phyloP scores from a whole-genome alignment of 2,329 filamentous ascomycete genomes.

The Ophiostoma perfectum region DNA sequence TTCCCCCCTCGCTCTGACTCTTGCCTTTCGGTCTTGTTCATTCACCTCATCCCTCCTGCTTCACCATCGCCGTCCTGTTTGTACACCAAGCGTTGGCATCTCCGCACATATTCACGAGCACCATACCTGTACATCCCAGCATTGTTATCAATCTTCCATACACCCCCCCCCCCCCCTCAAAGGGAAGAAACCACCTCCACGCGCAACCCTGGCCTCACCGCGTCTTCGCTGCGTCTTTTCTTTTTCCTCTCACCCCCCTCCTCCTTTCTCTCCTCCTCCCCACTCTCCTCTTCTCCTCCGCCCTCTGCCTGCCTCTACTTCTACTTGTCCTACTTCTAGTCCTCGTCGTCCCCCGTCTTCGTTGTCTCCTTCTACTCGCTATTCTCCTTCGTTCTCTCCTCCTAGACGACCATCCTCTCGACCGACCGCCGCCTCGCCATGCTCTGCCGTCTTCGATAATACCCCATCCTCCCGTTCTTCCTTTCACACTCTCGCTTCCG shows the following conservation, averaged over 20 bases:
- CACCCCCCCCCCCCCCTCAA: background rate
- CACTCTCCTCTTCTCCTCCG: conserved; percentile 4
- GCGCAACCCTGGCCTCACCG: conserved; percentile 17
- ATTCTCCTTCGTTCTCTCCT: background rate
- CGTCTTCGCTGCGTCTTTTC: conserved; percentile 16
- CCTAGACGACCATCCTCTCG: background rate
- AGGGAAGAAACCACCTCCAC: background rate
- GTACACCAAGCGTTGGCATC: background rate
- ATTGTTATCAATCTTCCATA: background rate
- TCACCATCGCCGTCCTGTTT: background rate
- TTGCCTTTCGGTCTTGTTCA: background rate
- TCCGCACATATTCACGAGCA: background rate
- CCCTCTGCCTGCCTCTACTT: conserved; percentile 5
- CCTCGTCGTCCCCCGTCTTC: background rate
- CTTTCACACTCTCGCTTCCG: conserved; percentile 2
- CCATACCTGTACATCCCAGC: conserved; percentile 11
- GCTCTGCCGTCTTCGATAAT: conserved; percentile 13
- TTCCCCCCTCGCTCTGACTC: background rate
- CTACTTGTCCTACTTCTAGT: conserved; percentile 2
- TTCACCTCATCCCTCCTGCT: background rate
- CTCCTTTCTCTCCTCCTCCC: conserved; percentile 1
- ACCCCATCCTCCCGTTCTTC: conserved; percentile 5
- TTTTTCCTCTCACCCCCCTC: conserved; percentile 14
- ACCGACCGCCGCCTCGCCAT: conserved; percentile 15
- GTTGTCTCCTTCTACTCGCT: background rate